Evolutionary conservation across 2,329 filamentous ascomycete genomes (phyloP).

Genomic region (Microascus cirrosus): DNA sequence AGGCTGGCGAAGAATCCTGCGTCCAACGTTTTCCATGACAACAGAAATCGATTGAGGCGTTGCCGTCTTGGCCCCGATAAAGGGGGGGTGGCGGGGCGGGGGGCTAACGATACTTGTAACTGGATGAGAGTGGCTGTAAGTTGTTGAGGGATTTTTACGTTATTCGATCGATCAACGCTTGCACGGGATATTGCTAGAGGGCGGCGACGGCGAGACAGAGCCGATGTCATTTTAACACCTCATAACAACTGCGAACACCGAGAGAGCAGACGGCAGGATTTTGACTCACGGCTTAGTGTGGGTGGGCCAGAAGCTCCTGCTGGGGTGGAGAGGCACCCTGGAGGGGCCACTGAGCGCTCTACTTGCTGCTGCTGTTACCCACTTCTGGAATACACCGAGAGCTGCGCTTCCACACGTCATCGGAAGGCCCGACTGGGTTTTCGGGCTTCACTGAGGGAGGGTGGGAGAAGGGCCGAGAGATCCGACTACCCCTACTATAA

Average conservation of each 20-base stretch:
- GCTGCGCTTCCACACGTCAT: background rate
- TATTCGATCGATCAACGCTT: background rate
- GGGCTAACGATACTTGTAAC: too few species aligned
- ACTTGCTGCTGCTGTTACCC: background rate
- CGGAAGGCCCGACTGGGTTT: background rate
- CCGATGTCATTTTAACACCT: background rate
- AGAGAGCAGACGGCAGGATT: background rate
- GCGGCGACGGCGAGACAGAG: background rate
- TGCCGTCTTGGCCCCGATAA: too few species aligned
- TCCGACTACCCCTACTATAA: background rate
- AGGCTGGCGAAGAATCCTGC: too few species aligned
- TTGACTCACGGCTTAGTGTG: too few species aligned
- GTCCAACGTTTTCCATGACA: too few species aligned
- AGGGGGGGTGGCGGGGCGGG: too few species aligned
- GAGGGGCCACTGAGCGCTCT: too few species aligned
- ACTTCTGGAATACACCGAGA: background rate
- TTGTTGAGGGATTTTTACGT: background rate
- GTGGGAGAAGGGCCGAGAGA: background rate
- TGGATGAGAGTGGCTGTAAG: too few species aligned
- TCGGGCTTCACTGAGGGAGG: background rate
- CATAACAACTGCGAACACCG: background rate
- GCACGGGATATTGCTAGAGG: background rate
- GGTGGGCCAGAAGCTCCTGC: too few species aligned
- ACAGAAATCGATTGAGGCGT: too few species aligned
- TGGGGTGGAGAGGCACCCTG: background rate